Base-by-base conservation (phyloP, 495 filamentous ascomycete genomes). In the Neurospora discreta region DNA sequence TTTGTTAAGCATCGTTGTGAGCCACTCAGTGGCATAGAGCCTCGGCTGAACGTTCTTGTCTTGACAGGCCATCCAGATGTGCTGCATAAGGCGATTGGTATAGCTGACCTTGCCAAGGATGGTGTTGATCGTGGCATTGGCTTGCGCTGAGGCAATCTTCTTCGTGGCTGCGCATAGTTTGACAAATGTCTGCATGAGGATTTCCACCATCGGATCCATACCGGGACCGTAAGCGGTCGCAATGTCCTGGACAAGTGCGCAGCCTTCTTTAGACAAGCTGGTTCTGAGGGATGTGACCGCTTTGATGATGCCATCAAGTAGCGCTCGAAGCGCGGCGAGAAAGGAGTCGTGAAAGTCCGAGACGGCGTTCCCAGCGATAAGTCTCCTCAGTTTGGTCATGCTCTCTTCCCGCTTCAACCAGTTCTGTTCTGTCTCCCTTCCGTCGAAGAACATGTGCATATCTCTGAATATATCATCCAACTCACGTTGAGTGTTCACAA, bases 41-140 rank as follows among this genome's bases (percentile, higher is more conserved):
- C 95, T 89, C 36, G 94, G 87, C 74, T 93, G 90, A 2, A 93
- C 89, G 78, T 97, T 98, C 82, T 97, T 99, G 78, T 98, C 95
- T 77, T 94, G 90, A 69, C 85, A 90, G 38, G 96, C 93, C 71
- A 80, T 81, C 79, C 87, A 89, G 40, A 98, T 83, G 75, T 98
- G 94, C 75, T 96, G 91, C 83, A 97, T 84, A 71, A 97, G 83
- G 23, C 93, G 90, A 70, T 84, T 78, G 70, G 88, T 92, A 79
- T 92, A 98, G 0, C 93, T 90, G 30, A 92, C 90, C 77, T 90
- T 89, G 41, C 86, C 84, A 72, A 99, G 87, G 71, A 98, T 88
- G 18, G 85, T 86, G 73, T 93, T 90, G 10, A 95, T 89, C 0
- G 91, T 91, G 2, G 83, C 78, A 79, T 96, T 93, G 41, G 91